Evolutionary conservation across 179 eudicot species (phyloP).

Genomic region (Spergularia azorica): DNA sequence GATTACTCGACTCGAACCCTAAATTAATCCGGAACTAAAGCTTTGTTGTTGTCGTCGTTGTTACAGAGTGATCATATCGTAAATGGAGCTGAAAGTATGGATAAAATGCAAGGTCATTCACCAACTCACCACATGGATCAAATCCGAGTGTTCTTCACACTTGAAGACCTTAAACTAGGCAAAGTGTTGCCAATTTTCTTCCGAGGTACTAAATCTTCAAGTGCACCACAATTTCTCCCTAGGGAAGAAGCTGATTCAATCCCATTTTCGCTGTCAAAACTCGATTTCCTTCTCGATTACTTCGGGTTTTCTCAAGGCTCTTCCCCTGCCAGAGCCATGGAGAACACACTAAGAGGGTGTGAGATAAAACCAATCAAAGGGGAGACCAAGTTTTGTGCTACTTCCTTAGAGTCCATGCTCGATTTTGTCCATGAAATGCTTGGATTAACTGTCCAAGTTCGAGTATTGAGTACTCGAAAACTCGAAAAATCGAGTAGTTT

Average conservation of each 20-base stretch:
- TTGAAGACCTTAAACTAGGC: constrained; percentile 44
- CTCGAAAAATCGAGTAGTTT: constrained; percentile 7
- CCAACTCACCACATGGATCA: constrained; percentile 34
- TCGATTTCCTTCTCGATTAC: constrained; percentile 41
- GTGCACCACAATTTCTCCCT: constrained; percentile 48
- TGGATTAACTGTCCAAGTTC: constrained; percentile 29
- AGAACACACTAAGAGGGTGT: constrained; percentile 49
- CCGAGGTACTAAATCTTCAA: constrained; percentile 36
- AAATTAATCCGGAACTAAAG: background rate
- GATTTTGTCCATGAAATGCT: constrained; percentile 39
- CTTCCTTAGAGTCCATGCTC: constrained; percentile 66
- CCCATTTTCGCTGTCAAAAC: constrained; percentile 53
- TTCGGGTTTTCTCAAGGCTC: constrained; percentile 43
- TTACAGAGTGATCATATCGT: background rate
- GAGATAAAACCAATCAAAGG: constrained; percentile 45
- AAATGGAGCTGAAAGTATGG: constrained; percentile 5
- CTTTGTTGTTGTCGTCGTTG: background rate
- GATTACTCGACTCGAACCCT: no score
- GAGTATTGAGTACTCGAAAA: constrained; percentile 37
- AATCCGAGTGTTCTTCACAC: constrained; percentile 47
- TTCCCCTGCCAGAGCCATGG: constrained; percentile 66
- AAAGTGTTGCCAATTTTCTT: constrained; percentile 45
- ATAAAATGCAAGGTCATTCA: background rate
- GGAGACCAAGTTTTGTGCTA: constrained; percentile 61
- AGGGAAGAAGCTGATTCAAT: constrained; percentile 54